Base-by-base conservation (phyloP, 2,329 filamentous ascomycete species). In the Botrytis aclada region DNA sequence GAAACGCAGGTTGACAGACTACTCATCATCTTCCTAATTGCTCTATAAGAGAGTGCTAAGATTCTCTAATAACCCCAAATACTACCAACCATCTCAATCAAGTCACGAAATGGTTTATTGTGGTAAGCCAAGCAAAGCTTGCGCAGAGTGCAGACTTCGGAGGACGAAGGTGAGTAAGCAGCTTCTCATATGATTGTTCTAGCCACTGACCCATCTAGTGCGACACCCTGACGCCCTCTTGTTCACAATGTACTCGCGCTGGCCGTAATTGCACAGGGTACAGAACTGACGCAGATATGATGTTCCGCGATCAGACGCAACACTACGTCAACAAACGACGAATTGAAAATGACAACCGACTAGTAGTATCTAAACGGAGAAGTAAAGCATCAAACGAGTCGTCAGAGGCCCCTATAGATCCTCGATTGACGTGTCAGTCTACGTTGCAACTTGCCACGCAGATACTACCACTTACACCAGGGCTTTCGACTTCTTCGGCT, bases 261-360 rank as follows among this genome's bases (percentile, higher is more conserved):
- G 82, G 85, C 69, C 83, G 86, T 69, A 75, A 80, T 79, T 88
- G 87, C 71, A 86, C 86, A 51, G 87, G 87, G 73, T 88, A 88
- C 76, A 82, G 86, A 73, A 87, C 88, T 76, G 81, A 86, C 60
- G 83, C 86, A 67, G 86, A 88, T 75, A 83, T 88, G 75, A 87
- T 88, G 84, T 88, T 88, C 75, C 84, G 86, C 54, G 86, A 88
- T 77, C 85, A 88, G 78, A 88, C 86, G 74, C 65, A 74, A 60
- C 66, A 66, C 34, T 70, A 77, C n/a, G 71, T 56, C 41, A 74
- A 64, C 0, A 76, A 73, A 62, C 69, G 72, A 7, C 65, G 74
- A 70, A 25, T 34, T 29, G 8, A 76, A 72, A 62, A 74, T 51
- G 54, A 74, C 3, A 25, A 32, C 37, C 45, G 20, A 60, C 39